Base-by-base conservation (phyloP, 1,284 basidiomycete genomes). In the Malassezia caprae region DNA sequence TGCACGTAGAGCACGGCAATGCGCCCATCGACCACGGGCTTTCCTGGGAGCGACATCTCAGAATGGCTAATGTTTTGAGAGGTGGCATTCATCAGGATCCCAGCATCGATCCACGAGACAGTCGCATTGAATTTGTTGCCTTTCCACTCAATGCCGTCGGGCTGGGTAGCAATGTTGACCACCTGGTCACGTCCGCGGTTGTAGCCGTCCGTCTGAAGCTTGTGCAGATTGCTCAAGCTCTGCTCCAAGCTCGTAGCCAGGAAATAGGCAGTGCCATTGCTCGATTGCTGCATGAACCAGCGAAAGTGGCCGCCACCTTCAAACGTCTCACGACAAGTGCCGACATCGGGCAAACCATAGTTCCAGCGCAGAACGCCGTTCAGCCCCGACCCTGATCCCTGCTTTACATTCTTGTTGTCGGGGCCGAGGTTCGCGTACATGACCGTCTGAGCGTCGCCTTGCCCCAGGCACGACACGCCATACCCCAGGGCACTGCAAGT, bases 301-400 rank as follows among this genome's bases (percentile, higher is more conserved):
- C 91, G 82, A 73, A 91, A 83, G 71, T 96, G 91, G 66, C 87
- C 82, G 5, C 91, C 91, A 11, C 91, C 91, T 59, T 86, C 68
- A 46, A 94, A 81, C 2, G 87, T 87, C 76, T 96, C 89, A 62
- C 56, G 59, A 51, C 71, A 72, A 3, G 65, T 65, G 4, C 62
- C 61, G 19, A 67, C 52, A 8, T 55, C 58, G 13, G 65, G 51
- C n/a, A 64, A 51, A 15, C 59, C 61, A 31, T 69, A 71, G 49
- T 70, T 71, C 60, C 61, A 70, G 12, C 65, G 62, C 17, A 69
- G 42, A 0, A 71, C 66, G 11, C 67, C 65, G 48, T 68, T 71
- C 48, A 61, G 47, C 0, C 69, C 69, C 13, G 49, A 58, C 28
- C 59, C 60, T 34, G 63, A 66, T 21, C 69, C 67, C 34, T 69